Percentiles rank a stretch among this genome's conserved stretches.
These are phyloP conservation scores for Talaromyces sp. DNA, from an alignment of 2,329 filamentous ascomycete genomes.

Conservation along the genomic window DNA sequence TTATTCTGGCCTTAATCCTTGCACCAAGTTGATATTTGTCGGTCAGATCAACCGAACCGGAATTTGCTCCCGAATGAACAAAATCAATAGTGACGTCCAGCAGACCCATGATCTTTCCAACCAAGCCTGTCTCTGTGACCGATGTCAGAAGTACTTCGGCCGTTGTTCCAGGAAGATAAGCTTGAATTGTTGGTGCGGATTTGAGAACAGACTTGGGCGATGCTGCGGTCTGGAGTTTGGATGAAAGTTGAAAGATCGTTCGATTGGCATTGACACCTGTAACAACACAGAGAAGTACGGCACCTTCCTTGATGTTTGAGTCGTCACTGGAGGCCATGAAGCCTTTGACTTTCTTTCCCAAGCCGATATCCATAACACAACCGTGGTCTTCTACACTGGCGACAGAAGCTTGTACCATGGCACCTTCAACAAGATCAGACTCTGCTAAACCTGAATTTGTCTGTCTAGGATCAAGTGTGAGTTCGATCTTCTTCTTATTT, in stretches of 20 bases:
- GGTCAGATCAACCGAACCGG: conserved; percentile 67
- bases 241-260: conserved; percentile 82
- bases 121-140: conserved; percentile 69
- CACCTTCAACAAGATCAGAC: conserved; percentile 71
- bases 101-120: conserved; percentile 88
- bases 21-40: conserved; percentile 79
- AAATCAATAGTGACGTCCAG: conserved; percentile 88
- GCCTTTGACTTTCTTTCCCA: conserved; percentile 69
- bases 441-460: conserved; percentile 73
- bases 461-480: conserved; percentile 76
- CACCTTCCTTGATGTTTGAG: conserved; percentile 72
- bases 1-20: conserved; percentile 80
- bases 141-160: conserved; percentile 82
- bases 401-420: conserved; percentile 82
- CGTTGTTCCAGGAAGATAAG: conserved; percentile 87
- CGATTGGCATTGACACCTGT: conserved; percentile 71
- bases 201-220: conserved; percentile 66
- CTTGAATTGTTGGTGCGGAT: conserved; percentile 81
- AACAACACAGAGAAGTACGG: conserved; percentile 80
- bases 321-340: conserved; percentile 86
- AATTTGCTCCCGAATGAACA: conserved; percentile 78
- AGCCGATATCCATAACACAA: conserved; percentile 84
- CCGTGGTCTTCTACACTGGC: conserved; percentile 94
- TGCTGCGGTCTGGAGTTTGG: conserved; percentile 67
- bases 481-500: conserved; percentile 76